Evolutionary conservation across 495 filamentous ascomycete species (phyloP).

Genomic region (Chaetomidium leptoderma): DNA sequence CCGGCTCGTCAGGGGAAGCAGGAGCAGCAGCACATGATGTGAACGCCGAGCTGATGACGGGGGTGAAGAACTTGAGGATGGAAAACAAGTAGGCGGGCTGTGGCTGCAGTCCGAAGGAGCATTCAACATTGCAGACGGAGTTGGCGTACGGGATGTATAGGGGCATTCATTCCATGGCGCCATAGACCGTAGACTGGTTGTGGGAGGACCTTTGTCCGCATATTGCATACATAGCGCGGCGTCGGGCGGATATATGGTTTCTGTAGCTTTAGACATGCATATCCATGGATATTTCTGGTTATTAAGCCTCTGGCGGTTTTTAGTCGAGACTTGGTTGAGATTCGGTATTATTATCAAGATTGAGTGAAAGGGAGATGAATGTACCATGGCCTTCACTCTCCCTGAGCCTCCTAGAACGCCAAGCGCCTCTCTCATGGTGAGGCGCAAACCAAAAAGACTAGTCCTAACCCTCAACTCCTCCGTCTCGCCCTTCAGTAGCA

Average conservation of each 20-base stretch:
- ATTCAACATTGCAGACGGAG: constrained; percentile 8
- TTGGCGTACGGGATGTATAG: constrained; percentile 7
- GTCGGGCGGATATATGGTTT: constrained; percentile 10
- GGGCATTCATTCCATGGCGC: constrained; percentile 5
- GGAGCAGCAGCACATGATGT: constrained; percentile 41
- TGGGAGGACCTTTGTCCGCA: constrained; percentile 8
- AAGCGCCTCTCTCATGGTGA: background rate
- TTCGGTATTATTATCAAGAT: background rate
- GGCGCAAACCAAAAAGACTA: too few relatives aligned
- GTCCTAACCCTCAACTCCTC: too few relatives aligned
- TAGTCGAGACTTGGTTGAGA: background rate
- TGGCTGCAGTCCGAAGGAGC: background rate
- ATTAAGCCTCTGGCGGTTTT: background rate
- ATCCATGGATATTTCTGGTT: background rate
- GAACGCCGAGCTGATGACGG: constrained; percentile 49
- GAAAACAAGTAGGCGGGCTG: constrained; percentile 24
- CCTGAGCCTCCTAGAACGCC: background rate
- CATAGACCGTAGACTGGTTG: constrained; percentile 9
- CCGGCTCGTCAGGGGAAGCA: constrained; percentile 15
- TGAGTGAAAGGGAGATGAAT: background rate
- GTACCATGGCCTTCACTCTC: background rate
- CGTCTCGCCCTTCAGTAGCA: too few relatives aligned
- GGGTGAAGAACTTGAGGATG: constrained; percentile 41
- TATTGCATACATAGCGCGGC: constrained; percentile 36
- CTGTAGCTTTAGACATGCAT: background rate